A percentile compares a stretch with the other conserved stretches of the same genome.
Evolutionary conservation across 1,284 basidiomycete species (phyloP).

Genomic region (Butyriboletus appendiculatus): DNA sequence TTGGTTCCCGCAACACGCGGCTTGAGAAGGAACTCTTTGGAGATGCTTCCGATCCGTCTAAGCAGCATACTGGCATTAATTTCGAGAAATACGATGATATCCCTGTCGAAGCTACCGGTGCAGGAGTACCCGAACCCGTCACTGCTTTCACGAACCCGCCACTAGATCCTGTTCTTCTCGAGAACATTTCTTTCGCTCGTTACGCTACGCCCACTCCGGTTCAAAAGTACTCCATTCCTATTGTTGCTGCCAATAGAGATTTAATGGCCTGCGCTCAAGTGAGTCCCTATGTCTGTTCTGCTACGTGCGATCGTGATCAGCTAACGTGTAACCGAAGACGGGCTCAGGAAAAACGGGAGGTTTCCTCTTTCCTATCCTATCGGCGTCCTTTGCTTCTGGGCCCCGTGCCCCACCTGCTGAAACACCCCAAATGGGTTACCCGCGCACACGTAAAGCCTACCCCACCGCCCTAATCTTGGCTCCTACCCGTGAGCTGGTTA

Average conservation of each 20-base stretch:
- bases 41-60: conserved; percentile 80
- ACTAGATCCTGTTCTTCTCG: conserved; percentile 90
- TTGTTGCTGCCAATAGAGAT: conserved; percentile 89
- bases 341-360: conserved; percentile 99
- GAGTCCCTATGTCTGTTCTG: conserved; percentile 24
- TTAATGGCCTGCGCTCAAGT: conserved; percentile 99
- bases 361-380: conserved; percentile 99
- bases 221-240: conserved; percentile 99
- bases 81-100: conserved; percentile 99
- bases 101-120: conserved; percentile 97
- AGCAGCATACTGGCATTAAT: conserved; percentile 97
- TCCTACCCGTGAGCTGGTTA: conserved; percentile 97
- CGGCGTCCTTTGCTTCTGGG: conserved; percentile 87
- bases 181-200: conserved; percentile 92
- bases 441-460: conserved; percentile 85
- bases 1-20: conserved; percentile 80
- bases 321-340: conserved; percentile 57
- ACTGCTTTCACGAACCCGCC: conserved; percentile 87
- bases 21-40: conserved; percentile 97
- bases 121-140: conserved; percentile 93
- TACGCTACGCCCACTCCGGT: conserved; percentile 97
- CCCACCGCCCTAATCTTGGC: conserved; percentile 96
- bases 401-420: conserved; percentile 71
- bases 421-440: conserved; percentile 51
- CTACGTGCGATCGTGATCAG: background rate